These are phyloP conservation scores for Boechera retrofracta DNA, from an alignment of 345 rosid species.

Conservation along the genomic window DNA sequence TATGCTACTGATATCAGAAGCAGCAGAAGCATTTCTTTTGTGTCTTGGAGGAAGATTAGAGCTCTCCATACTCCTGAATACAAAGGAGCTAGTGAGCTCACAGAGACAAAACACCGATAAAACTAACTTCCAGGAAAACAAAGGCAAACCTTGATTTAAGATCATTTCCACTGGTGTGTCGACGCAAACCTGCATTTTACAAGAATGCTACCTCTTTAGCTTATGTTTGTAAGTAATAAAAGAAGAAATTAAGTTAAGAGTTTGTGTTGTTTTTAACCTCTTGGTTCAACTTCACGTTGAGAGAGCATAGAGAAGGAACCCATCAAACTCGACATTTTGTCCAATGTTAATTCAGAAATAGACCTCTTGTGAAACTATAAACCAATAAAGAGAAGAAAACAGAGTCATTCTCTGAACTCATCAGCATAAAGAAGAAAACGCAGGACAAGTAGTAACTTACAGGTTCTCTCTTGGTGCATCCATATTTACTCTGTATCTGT, in stretches of 20 bases:
- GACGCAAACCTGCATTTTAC: slow-evolving; percentile 53
- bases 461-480: slow-evolving; percentile 65
- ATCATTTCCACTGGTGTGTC: slow-evolving; percentile 64
- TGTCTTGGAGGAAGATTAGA: slow-evolving; percentile 57
- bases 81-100: slow-evolving; percentile 27
- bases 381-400: slow-evolving; percentile 22
- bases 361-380: slow-evolving; percentile 74
- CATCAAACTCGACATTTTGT: slow-evolving; percentile 72
- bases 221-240: slow-evolving; percentile 16
- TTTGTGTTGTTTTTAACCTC: slow-evolving; percentile 48
- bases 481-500: slow-evolving; percentile 94
- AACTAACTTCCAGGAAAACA: background rate
- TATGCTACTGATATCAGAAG: slow-evolving; percentile 64
- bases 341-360: slow-evolving; percentile 74
- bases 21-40: slow-evolving; percentile 69
- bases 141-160: slow-evolving; percentile 64
- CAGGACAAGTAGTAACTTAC: slow-evolving; percentile 55
- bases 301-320: slow-evolving; percentile 71
- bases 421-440: background rate
- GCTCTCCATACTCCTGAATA: slow-evolving; percentile 58
- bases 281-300: slow-evolving; percentile 55
- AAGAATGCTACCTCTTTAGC: slow-evolving; percentile 16
- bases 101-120: background rate
- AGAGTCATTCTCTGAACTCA: slow-evolving; percentile 16
- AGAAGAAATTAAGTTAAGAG: background rate